These are phyloP conservation scores for Russula brevipes DNA, from an alignment of 768 basidiomycete genomes.

Conservation along the genomic window DNA sequence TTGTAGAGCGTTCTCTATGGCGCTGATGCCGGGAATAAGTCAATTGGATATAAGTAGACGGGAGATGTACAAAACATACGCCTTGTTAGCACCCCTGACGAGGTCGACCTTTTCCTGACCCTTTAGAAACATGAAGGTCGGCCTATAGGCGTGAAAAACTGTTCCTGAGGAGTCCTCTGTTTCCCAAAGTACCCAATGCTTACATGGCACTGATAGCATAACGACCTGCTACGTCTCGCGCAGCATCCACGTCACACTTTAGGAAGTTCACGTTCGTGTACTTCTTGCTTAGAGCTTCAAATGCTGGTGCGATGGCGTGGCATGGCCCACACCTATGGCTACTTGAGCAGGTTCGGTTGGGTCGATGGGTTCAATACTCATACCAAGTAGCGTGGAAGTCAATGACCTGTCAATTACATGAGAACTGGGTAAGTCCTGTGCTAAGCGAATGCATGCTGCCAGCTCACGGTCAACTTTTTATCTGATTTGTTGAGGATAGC, in stretches of 20 bases:
- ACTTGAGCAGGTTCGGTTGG: constrained; percentile 13
- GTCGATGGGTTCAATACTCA: constrained; percentile 18
- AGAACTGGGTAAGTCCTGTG: constrained; percentile 7
- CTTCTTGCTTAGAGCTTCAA: constrained; percentile 62
- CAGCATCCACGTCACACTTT: constrained; percentile 76
- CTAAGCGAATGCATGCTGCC: not conserved
- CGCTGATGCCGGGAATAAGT: constrained; percentile 37
- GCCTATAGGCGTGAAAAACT: constrained; percentile 43
- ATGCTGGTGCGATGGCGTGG: constrained; percentile 74
- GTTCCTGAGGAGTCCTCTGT: not conserved
- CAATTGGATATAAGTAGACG: too few species aligned
- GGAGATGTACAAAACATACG: constrained; percentile 38
- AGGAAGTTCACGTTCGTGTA: constrained; percentile 72
- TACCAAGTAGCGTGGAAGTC: constrained; percentile 86
- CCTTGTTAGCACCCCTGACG: constrained; percentile 65
- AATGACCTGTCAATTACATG: constrained; percentile 50
- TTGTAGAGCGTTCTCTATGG: constrained; percentile 52
- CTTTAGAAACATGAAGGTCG: constrained; percentile 76
- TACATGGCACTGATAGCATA: constrained; percentile 74
- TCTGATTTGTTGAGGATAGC: constrained; percentile 51
- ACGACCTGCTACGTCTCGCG: constrained; percentile 55
- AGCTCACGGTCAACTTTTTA: constrained; percentile 58
- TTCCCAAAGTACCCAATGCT: constrained; percentile 26
- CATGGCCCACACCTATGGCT: constrained; percentile 75
- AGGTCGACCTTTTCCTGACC: constrained; percentile 61